phyloP scores from a whole-genome alignment of 257 asterid species.

The Rehmannia glutinosa region DNA sequence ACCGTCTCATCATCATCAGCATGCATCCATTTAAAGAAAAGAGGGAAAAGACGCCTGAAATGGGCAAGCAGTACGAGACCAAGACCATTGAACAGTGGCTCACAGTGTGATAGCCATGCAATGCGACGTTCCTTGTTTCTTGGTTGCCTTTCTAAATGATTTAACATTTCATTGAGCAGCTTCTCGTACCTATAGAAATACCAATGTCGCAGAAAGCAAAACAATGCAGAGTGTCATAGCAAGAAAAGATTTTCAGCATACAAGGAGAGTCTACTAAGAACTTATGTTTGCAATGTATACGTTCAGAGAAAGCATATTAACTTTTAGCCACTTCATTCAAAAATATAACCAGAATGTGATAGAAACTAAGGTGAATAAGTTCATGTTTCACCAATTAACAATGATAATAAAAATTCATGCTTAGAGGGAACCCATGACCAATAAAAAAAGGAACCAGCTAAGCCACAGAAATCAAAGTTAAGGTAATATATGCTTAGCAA shows the following conservation, averaged over 20 bases:
- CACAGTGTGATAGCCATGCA: conserved; percentile 74
- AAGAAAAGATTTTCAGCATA: background rate
- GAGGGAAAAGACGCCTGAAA: conserved; percentile 81
- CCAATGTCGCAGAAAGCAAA: background rate
- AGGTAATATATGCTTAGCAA: background rate
- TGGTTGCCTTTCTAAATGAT: conserved; percentile 92
- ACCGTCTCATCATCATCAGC: conserved; percentile 87
- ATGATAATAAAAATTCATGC: background rate
- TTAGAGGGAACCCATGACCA: background rate
- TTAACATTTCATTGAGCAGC: conserved; percentile 76
- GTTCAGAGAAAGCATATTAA: background rate
- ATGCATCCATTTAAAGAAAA: conserved; percentile 90
- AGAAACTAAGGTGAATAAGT: background rate
- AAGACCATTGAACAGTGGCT: conserved; percentile 57
- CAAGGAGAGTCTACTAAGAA: background rate
- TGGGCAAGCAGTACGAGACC: conserved; percentile 80
- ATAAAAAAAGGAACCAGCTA: background rate
- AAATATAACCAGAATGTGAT: background rate
- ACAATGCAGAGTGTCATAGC: background rate
- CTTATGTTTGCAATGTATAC: background rate
- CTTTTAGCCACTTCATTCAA: background rate
- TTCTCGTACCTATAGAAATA: conserved; percentile 66
- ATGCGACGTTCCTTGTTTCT: conserved; percentile 76
- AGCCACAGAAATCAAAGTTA: background rate
- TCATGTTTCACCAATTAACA: background rate